Base-by-base conservation (phyloP, 805 yeast species). In the Barnettozyma sucrosica region DNA sequence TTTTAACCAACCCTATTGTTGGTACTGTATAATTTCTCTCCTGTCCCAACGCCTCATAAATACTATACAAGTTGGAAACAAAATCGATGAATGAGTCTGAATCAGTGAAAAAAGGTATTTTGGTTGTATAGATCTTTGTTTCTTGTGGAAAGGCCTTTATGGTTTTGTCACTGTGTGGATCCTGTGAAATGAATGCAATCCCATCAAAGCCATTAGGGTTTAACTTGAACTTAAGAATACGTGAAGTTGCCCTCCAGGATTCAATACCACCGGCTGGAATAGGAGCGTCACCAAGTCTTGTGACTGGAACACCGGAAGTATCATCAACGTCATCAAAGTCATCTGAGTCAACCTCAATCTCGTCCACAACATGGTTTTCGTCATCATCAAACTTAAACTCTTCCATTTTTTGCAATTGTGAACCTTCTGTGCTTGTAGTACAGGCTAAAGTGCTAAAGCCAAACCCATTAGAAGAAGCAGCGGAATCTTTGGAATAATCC, bases 11-110 rank as follows among this genome's bases (percentile, higher is more conserved):
- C 16, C 75, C 75, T 25, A 70, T 64, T 0, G 71, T 66, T 11
- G 71, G 72, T 3, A 65, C 63, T 19, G 71, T 65, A 53, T 68
- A 76, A 24, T 65, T 53, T 44, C 67, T 67, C 48, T 74, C 69
- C n/a, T 69, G 67, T 16, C 78, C 72, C 23, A 77, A 54, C 2
- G 70, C 66, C 52, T 80, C 81, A 51, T 81, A 74, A 3, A 74
- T 66, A 51, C 77, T 76, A 61, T 75, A 85, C 13, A 79, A 55
- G 9, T 69, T 60, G 25, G 74, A 73, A 36, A 80, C 70, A 52
- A 78, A 84, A 10, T 70, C 60, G 3, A 66, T 56, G 54, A 75
- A 81, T 20, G 65, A 66, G 7, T 58, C 55, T 1, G 78, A 68
- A 25, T 68, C 65, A 37, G 69, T 75, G 23, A 71, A 63, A 19